Evolutionary conservation across 805 yeast species (phyloP), one percentile per base, ranked within the genome.

Genomic region (Candida ficus): DNA sequence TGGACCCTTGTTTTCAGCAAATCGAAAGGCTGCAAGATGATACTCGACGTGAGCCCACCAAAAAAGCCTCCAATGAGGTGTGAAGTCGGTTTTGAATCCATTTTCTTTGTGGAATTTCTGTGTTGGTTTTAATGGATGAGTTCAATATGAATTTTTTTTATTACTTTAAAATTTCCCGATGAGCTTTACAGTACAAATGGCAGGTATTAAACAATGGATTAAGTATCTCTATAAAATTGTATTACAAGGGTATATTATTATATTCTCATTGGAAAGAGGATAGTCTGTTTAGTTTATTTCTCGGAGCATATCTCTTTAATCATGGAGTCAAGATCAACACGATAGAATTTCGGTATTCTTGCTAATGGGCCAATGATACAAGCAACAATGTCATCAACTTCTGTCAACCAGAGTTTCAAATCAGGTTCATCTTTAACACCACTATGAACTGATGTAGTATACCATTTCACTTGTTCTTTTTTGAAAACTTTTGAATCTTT

Each of bases 1-100:
- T 88, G 98, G 8, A 88, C 68, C 47, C 98, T 63, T 0, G 98
- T 91, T 60, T 91, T 91, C 35, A 91, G 63, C 34, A 91, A 69
- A 60, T 91, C 98, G 34, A 91, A 71, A 1, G 98, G 98, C 60
- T 91, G 98, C 30, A 91, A 68, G 0, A 75, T 69, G 5, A 87
- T 75, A 0, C 96, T 78, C 4, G 96, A 82, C 0, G 88, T 71
- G 38, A 91, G 63, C 1, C 98, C 98, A 2, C 95, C 95, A 7
- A 76, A 52, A 48, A 85, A 89, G 0, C 97, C 98, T 2, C 96
- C 85, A 13, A 77, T 50, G 9, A 88, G 61, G 60, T 89, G 96
- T 5, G 39, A 36, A 3, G 33, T 23, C 18, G 30, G 13, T 18
- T 36, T 33, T 3, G 43, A 23, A 21, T 30, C 30, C 29, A 29